Conservation (phyloP, 257 asterid species). For the Craterostigma plantagineum region DNA sequence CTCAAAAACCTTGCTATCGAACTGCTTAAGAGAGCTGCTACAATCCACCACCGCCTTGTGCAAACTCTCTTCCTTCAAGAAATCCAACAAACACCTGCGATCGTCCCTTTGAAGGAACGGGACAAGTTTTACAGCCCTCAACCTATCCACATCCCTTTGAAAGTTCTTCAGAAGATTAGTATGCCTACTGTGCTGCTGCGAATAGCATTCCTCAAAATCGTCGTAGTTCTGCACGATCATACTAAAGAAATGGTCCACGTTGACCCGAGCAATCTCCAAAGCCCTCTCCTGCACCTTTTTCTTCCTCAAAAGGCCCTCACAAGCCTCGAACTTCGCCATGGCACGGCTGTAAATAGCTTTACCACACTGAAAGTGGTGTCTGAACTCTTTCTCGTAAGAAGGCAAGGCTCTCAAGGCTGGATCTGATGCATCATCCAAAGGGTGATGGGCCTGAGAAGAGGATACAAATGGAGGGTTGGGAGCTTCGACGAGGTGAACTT, state of each 20-base stretch:
- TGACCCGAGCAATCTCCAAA: constrained; percentile 57
- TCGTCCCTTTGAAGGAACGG: constrained; percentile 39
- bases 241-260: constrained; percentile 47
- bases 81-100: constrained; percentile 58
- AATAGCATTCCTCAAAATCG: constrained; percentile 45
- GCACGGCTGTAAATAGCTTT: constrained; percentile 45
- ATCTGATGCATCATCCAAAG: constrained; percentile 65
- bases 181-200: constrained; percentile 52
- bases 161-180: constrained; percentile 36
- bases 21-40: constrained; percentile 46
- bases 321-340: constrained; percentile 25
- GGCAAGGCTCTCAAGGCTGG: constrained; percentile 77
- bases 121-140: constrained; percentile 37
- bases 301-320: constrained; percentile 47
- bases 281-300: constrained; percentile 78
- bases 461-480: constrained; percentile 44
- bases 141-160: constrained; percentile 50
- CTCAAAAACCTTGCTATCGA: constrained; percentile 58
- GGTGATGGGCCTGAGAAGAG: constrained; percentile 33
- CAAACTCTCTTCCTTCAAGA: constrained; percentile 68
- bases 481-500: constrained; percentile 22
- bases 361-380: constrained; percentile 56
- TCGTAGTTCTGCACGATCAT: constrained; percentile 41
- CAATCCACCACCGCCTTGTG: constrained; percentile 58
- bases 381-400: constrained; percentile 69